A percentile compares a stretch with the other conserved stretches of the same genome.
Conservation (phyloP, 257 asterid genomes). For the Nyctanthes arbortristis region DNA sequence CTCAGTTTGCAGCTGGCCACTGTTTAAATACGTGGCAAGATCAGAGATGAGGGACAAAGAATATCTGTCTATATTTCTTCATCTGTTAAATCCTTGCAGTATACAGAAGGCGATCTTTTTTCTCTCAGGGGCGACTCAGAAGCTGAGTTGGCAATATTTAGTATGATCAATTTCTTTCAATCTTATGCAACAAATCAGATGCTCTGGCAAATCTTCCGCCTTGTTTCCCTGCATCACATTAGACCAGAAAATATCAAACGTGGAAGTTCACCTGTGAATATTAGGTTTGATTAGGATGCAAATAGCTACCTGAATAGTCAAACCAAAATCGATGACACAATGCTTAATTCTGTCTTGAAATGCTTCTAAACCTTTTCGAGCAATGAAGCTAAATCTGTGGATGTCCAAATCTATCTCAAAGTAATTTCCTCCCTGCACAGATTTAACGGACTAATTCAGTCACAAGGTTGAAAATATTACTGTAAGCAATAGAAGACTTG, state of each 20-base stretch:
- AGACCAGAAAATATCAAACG: constrained; percentile 11
- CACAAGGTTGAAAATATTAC: neutral
- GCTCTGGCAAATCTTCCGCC: constrained; percentile 83
- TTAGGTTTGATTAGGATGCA: neutral
- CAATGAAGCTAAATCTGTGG: constrained; percentile 85
- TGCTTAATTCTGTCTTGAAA: constrained; percentile 79
- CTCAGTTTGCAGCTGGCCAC: constrained; percentile 16
- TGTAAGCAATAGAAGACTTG: neutral
- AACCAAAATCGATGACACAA: constrained; percentile 84
- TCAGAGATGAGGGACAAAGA: no score
- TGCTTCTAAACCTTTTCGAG: constrained; percentile 88
- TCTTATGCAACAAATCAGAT: constrained; percentile 74
- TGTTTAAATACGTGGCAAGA: neutral
- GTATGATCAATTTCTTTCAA: constrained; percentile 70
- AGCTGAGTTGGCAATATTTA: constrained; percentile 58
- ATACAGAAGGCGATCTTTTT: constrained; percentile 5
- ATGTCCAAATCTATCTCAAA: constrained; percentile 89
- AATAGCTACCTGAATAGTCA: constrained; percentile 79
- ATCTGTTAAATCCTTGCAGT: constrained; percentile 13
- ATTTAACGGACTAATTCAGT: constrained; percentile 9
- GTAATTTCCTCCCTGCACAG: constrained; percentile 80
- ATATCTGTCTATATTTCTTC: no score
- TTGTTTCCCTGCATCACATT: constrained; percentile 74
- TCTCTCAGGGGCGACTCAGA: constrained; percentile 36
- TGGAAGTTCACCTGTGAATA: neutral